A percentile compares a stretch with the other conserved stretches of the same genome.
Evolutionary conservation across 2,329 filamentous ascomycete species (phyloP).

Genomic region (Arachnomyces sp.): DNA sequence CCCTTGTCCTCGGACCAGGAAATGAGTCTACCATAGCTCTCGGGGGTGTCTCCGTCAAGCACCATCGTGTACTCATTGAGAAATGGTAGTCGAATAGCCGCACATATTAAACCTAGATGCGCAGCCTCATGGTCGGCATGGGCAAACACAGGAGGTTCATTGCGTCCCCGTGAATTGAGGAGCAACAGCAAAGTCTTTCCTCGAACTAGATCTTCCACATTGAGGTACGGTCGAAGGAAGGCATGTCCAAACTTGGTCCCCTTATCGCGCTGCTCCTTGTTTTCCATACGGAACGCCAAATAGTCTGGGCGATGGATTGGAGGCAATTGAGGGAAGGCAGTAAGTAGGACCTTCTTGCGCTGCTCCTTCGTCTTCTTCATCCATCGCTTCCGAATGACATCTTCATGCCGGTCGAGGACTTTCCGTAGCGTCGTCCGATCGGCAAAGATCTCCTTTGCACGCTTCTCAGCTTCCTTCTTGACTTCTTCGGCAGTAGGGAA

Average conservation of each 20-base stretch:
- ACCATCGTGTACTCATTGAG: conserved; percentile 26
- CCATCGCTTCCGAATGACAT: conserved; percentile 46
- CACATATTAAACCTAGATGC: conserved; percentile 20
- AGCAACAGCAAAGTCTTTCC: conserved; percentile 40
- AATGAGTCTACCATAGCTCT: conserved; percentile 29
- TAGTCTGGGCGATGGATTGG: conserved; percentile 45
- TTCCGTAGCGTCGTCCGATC: conserved; percentile 28
- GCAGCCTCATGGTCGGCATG: conserved; percentile 33
- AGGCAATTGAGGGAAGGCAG: conserved; percentile 43
- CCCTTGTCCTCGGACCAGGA: conserved; percentile 28
- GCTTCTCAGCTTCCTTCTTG: background rate
- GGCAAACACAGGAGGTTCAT: conserved; percentile 41
- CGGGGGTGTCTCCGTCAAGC: conserved; percentile 20
- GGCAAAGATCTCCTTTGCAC: conserved; percentile 22
- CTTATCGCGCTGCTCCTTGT: background rate
- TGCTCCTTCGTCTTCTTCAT: conserved; percentile 44
- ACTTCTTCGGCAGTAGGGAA: conserved; percentile 4
- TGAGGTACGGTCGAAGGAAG: conserved; percentile 48
- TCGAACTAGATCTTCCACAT: conserved; percentile 46
- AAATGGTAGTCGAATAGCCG: conserved; percentile 17
- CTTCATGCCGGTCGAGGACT: conserved; percentile 44
- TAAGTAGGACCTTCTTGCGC: conserved; percentile 37
- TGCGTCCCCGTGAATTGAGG: conserved; percentile 43
- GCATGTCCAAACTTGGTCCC: conserved; percentile 20
- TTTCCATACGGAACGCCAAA: conserved; percentile 17